Percentiles rank a stretch among this genome's conserved stretches.
These are phyloP conservation scores for Xerocomus potaroensis DNA, from an alignment of 768 basidiomycete species.

Conservation along the genomic window DNA sequence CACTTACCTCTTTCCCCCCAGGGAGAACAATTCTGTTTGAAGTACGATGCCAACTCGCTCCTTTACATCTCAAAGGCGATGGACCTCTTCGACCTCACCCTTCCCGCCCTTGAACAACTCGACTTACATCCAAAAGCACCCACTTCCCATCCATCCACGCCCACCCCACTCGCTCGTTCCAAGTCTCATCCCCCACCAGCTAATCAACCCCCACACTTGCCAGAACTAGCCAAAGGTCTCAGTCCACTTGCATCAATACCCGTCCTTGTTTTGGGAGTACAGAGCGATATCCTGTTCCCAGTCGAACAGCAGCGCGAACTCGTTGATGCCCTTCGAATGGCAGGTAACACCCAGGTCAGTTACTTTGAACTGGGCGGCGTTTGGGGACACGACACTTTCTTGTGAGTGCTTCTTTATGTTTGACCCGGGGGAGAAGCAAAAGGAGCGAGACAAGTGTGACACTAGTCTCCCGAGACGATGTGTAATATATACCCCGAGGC, in stretches of 20 bases:
- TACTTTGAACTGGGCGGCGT: constrained; percentile 98
- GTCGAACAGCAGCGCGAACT: constrained; percentile 97
- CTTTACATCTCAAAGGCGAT: constrained; percentile 99
- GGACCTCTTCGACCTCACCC: constrained; percentile 97
- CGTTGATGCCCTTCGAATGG: constrained; percentile 85
- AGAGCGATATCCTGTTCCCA: constrained; percentile 94
- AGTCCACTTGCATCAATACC: constrained; percentile 72
- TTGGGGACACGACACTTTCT: constrained; percentile 99
- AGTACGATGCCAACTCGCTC: constrained; percentile 98
- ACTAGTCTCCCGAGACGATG: not conserved
- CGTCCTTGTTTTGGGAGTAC: constrained; percentile 85
- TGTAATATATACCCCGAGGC: constrained; percentile 13
- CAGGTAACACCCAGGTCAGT: constrained; percentile 83
- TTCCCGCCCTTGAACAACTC: constrained; percentile 66
- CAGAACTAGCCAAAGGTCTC: constrained; percentile 76
- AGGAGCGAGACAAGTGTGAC: not conserved
- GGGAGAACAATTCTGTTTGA: constrained; percentile 96
- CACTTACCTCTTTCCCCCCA: constrained; percentile 32
- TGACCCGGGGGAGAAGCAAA: not conserved
- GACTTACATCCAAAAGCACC: constrained; percentile 39
- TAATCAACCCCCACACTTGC: constrained; percentile 70
- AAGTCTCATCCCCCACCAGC: constrained; percentile 70
- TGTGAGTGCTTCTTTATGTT: constrained; percentile 47
- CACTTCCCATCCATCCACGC: constrained; percentile 16
- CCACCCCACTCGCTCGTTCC: constrained; percentile 39